These are phyloP conservation scores for Cyclotella atomus DNA, from an alignment of 108 stramenopile genomes.

Conservation along the genomic window DNA sequence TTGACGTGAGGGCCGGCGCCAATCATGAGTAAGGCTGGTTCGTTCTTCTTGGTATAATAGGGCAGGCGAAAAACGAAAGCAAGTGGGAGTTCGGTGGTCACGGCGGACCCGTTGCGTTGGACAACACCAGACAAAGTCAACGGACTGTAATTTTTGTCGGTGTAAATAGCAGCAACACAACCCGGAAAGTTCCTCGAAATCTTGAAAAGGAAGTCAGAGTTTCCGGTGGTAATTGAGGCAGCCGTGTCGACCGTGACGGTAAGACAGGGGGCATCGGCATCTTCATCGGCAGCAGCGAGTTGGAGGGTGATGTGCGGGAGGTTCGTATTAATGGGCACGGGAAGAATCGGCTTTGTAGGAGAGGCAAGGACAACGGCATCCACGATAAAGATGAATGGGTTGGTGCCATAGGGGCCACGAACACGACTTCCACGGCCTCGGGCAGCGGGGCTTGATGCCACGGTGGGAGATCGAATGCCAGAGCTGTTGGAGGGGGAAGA, in stretches of 20 bases:
- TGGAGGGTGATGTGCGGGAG: conserved; percentile 5
- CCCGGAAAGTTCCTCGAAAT: conserved; percentile 1
- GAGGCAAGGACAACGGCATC: background rate
- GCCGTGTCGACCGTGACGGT: background rate
- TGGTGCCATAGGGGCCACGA: background rate
- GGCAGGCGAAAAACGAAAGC: background rate
- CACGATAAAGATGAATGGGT: background rate
- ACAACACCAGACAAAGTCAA: conserved; percentile 12
- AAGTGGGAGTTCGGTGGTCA: conserved; percentile 16
- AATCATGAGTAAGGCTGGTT: background rate
- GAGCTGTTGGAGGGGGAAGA: no score
- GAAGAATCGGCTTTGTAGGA: background rate
- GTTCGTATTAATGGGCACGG: background rate
- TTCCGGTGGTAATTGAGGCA: conserved; percentile 10
- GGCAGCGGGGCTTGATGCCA: background rate
- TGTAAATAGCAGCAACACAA: background rate
- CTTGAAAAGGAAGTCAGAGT: background rate
- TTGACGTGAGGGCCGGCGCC: conserved; percentile 9
- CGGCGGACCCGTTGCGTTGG: background rate
- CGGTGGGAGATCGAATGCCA: background rate
- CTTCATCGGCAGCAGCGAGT: conserved; percentile 11
- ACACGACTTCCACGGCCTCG: background rate
- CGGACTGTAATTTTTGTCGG: conserved; percentile 9
- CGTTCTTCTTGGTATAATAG: background rate
- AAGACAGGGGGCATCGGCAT: background rate